phyloP scores from a whole-genome alignment of 2,329 filamentous ascomycete genomes.

The Cercospora berteroae region DNA sequence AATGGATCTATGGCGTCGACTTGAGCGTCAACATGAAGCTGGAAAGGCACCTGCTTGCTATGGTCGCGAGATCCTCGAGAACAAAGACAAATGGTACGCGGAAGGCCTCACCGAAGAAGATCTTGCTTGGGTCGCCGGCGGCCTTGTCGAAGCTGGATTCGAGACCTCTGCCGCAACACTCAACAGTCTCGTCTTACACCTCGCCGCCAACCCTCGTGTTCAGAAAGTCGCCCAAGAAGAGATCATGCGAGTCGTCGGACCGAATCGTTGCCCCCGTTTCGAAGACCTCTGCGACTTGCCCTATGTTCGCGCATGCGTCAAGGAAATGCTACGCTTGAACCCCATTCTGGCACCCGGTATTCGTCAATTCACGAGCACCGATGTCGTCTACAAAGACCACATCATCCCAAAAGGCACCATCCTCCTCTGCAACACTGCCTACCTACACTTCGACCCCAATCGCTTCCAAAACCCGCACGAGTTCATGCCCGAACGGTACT shows the following conservation, averaged over 20 bases:
- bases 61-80: neutral
- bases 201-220: neutral
- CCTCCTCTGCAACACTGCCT: neutral
- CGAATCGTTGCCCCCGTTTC: neutral
- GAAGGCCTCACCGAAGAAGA: constrained; percentile 1
- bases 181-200: neutral
- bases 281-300: neutral
- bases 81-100: neutral
- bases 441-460: neutral
- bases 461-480: neutral
- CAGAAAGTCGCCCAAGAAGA: neutral
- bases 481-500: neutral
- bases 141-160: neutral
- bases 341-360: neutral
- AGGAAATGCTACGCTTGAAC: constrained; percentile 1
- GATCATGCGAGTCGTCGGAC: neutral
- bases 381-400: constrained; percentile 4
- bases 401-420: constrained; percentile 2
- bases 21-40: neutral
- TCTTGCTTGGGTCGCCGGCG: neutral
- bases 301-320: neutral
- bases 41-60: neutral
- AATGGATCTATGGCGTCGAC: neutral
- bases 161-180: neutral
- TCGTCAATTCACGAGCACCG: neutral